Base-by-base conservation (phyloP, 495 filamentous ascomycete species). In the Hyphodiscus hymeniophilus region DNA sequence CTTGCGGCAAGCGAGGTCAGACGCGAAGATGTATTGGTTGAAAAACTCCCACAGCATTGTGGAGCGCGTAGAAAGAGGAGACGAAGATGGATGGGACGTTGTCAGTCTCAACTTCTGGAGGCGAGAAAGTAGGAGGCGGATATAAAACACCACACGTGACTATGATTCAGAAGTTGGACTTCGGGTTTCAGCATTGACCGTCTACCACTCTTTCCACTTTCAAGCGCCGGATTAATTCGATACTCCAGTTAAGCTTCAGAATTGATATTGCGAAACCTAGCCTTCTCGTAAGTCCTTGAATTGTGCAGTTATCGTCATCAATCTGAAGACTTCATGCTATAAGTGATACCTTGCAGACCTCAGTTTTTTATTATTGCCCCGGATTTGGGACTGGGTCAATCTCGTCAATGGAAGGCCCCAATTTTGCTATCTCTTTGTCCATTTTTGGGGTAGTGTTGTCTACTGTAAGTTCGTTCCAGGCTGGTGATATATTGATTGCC, bases 71-170 rank as follows among this genome's bases (percentile, higher is more conserved):
- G 38, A 24, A 38, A 43, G 17, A 30, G 31, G 39, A 28, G 50
- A 43, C 38, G 42, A 32, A 7, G 42, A 22, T 33, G 31, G 28
- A 22, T 42, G 50, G 44, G 39, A 48, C 51, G 31, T 26, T 42
- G 16, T 38, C 48, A 15, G 51, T 53, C 45, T 53, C 51, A 48
- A 38, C 22, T 13, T 53, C 44, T 48, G 28, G 7, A 53, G 51
- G 51, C 51, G 51, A 53, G 31, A 8, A 26, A 34, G 50, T 52
- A 16, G 28, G 47, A 24, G 7, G 16, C 28, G 31, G 36, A 22
- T 13, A 15, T 49, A 38, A 49, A 38, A 42, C 47, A 20, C 11
- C 23, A 12, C 47, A 49, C 47, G 47, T 49, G 47, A 49, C 20
- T 16, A 13, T 21, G 1, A 20, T n/a, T 23, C 38, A 16, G 34